These are phyloP conservation scores for Coniochaeta sp. DNA, from an alignment of 2,329 filamentous ascomycete genomes.

Conservation along the genomic window DNA sequence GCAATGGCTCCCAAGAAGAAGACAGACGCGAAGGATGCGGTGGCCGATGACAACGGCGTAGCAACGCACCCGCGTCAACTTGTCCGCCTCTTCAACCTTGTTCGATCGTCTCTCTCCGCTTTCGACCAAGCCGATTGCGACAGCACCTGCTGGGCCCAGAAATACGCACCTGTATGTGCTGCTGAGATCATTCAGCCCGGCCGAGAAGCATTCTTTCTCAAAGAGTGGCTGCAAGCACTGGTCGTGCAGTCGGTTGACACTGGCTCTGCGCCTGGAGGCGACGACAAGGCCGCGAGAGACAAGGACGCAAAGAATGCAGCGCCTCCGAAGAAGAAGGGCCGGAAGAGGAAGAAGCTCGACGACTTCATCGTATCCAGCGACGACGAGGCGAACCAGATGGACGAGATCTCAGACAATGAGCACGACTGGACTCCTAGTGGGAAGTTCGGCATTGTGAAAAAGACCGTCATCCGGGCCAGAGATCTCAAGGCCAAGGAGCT, in stretches of 20 bases:
- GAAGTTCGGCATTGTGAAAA: constrained; percentile 32
- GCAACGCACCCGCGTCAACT: constrained; percentile 39
- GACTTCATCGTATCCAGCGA: constrained; percentile 75
- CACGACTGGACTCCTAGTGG: constrained; percentile 33
- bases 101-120: constrained; percentile 60
- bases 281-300: constrained; percentile 14
- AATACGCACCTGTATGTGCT: constrained; percentile 69
- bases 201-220: constrained; percentile 61
- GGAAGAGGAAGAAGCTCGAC: constrained; percentile 70
- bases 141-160: constrained; percentile 65
- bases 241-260: constrained; percentile 71
- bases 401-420: constrained; percentile 59
- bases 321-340: constrained; percentile 57
- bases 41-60: neutral
- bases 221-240: constrained; percentile 73
- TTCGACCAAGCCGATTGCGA: constrained; percentile 79
- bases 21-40: neutral
- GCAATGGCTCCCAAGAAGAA: constrained; percentile 2
- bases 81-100: constrained; percentile 46
- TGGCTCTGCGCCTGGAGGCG: constrained; percentile 29
- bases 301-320: constrained; percentile 21
- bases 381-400: constrained; percentile 64
- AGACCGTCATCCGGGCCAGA: constrained; percentile 45
- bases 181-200: constrained; percentile 69
- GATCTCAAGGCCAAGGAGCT: constrained; percentile 24